phyloP scores from a whole-genome alignment of 2,329 filamentous ascomycete species.

The Metarhizium anisopliae region DNA sequence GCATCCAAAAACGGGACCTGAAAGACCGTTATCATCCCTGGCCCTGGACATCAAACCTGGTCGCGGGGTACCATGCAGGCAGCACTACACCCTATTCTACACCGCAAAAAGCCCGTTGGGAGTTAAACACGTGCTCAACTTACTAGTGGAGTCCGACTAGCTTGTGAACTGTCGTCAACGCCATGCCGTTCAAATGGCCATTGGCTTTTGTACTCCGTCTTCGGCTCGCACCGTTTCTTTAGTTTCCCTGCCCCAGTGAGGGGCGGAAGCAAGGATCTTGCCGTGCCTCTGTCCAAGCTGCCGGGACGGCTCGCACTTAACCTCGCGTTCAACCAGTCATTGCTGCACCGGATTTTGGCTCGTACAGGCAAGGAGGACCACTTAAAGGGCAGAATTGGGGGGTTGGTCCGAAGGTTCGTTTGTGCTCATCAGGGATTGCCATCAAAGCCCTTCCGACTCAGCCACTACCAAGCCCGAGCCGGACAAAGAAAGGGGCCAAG shows the following conservation, averaged over 20 bases:
- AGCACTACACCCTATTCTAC: conserved; percentile 8
- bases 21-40: not conserved
- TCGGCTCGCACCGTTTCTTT: conserved; percentile 29
- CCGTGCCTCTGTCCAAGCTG: conserved; percentile 11
- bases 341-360: not conserved
- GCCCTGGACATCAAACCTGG: not conserved
- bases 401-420: too few relatives aligned
- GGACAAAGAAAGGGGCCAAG: not conserved
- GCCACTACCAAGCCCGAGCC: not conserved
- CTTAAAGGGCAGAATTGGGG: too few relatives aligned
- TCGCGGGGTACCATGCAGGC: not conserved
- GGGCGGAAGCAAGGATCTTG: conserved; percentile 15
- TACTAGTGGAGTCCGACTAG: conserved; percentile 11
- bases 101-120: conserved; percentile 20
- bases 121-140: conserved; percentile 24
- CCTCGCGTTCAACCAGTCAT: not conserved
- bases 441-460: not conserved
- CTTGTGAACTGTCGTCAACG: not conserved
- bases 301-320: conserved; percentile 7
- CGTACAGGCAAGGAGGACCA: not conserved
- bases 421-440: too few relatives aligned
- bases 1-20: not conserved
- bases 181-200: not conserved
- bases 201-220: conserved; percentile 14
- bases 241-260: conserved; percentile 12